Conservation (phyloP, 306 rosid species). For the Luffa aegyptiaca region DNA sequence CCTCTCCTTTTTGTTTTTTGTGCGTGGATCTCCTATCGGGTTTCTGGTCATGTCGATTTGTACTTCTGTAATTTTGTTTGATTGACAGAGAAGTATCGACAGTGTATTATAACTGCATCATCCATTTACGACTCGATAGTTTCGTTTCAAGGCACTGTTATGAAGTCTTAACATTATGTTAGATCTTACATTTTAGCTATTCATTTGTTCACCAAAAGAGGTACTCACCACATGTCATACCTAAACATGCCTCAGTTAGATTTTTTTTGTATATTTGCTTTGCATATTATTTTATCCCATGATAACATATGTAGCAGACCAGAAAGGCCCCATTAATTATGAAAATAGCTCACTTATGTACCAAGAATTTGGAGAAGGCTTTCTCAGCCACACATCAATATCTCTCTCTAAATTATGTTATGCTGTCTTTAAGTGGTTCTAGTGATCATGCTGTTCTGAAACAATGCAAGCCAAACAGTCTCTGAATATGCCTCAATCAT, state of each 20-base stretch:
- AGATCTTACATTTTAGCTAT: neutral
- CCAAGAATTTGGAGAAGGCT: neutral
- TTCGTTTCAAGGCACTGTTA: neutral
- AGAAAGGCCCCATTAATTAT: neutral
- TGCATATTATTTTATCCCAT: neutral
- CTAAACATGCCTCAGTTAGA: neutral
- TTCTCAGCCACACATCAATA: neutral
- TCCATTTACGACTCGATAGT: neutral
- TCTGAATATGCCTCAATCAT: neutral
- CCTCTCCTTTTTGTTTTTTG: neutral
- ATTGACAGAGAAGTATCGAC: slow-evolving; percentile 2
- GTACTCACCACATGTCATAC: neutral
- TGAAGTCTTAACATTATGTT: neutral
- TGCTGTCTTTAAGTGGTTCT: neutral
- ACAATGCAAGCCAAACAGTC: slow-evolving; percentile 5
- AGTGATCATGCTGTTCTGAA: neutral
- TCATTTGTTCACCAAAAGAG: neutral
- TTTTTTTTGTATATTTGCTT: neutral
- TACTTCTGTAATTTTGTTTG: neutral
- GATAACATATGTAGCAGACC: neutral
- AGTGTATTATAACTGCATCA: slow-evolving; percentile 3
- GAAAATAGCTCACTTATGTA: slow-evolving; percentile 1
- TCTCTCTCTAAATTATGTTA: neutral
- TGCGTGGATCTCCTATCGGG: neutral
- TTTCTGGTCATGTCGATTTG: neutral